A percentile compares a stretch with the other conserved stretches of the same genome.
Conservation (phyloP, 2,329 filamentous ascomycete genomes). For the Myriosclerotinia duriaeana region DNA sequence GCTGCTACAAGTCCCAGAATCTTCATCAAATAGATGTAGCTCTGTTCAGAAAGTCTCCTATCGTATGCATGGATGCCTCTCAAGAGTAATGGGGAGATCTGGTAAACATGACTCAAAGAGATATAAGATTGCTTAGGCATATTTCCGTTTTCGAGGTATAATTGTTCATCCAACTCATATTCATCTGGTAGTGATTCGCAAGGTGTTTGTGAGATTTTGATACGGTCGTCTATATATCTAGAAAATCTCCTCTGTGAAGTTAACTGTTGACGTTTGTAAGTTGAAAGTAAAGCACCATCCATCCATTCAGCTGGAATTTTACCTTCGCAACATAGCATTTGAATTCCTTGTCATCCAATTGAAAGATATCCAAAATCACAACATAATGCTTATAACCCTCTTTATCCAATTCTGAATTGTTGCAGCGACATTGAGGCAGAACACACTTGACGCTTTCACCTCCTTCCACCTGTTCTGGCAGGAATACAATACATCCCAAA, state of each 20-base stretch:
- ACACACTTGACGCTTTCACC: neutral
- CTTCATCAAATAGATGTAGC: neutral
- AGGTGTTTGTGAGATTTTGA: neutral
- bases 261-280: neutral
- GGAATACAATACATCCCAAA: neutral
- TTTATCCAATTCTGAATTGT: neutral
- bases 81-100: neutral
- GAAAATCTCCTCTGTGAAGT: neutral
- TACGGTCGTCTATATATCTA: neutral
- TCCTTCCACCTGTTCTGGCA: neutral
- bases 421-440: neutral
- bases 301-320: neutral
- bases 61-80: neutral
- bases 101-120: neutral
- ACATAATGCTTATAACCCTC: neutral
- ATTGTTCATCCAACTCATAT: neutral
- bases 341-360: neutral
- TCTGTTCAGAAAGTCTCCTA: neutral
- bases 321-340: neutral
- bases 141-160: neutral
- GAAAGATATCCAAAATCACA: neutral
- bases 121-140: neutral
- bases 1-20: neutral
- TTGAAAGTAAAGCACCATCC: neutral
- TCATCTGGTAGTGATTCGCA: neutral